A percentile compares a stretch with the other conserved stretches of the same genome.
These are phyloP conservation scores for Arabidopsis suecica DNA, from an alignment of 345 rosid genomes.

Conservation along the genomic window DNA sequence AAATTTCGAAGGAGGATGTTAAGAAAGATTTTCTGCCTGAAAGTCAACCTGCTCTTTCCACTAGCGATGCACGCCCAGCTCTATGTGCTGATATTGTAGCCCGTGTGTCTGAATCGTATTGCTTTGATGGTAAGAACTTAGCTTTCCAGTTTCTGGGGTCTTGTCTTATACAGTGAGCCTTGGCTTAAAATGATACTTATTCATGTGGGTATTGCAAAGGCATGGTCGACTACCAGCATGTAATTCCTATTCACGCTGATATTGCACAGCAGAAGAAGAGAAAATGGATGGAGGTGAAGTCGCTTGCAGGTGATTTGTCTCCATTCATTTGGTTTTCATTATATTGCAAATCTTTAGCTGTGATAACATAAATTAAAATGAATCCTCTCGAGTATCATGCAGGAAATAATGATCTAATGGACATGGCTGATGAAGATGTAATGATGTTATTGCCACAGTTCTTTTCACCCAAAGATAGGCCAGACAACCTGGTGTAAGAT, in stretches of 20 bases:
- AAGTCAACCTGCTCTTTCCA: slow-evolving; percentile 35
- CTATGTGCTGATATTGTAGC: slow-evolving; percentile 77
- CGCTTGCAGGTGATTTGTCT: slow-evolving; percentile 53
- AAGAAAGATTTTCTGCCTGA: slow-evolving; percentile 37
- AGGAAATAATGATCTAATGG: slow-evolving; percentile 65
- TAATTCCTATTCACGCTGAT: slow-evolving; percentile 82
- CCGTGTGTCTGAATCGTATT: slow-evolving; percentile 69
- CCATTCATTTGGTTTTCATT: slow-evolving; percentile 11
- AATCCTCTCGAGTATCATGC: slow-evolving; percentile 13
- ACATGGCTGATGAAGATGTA: slow-evolving; percentile 73
- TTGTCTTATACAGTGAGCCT: background rate
- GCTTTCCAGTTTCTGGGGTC: background rate
- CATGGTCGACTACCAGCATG: slow-evolving; percentile 97
- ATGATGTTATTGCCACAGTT: slow-evolving; percentile 81
- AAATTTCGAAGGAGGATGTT: slow-evolving; percentile 55
- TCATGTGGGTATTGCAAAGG: slow-evolving; percentile 51
- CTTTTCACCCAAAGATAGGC: slow-evolving; percentile 77
- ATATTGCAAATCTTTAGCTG: slow-evolving; percentile 2
- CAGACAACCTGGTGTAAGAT: slow-evolving; percentile 76
- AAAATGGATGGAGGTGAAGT: slow-evolving; percentile 63
- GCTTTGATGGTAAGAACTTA: slow-evolving; percentile 66
- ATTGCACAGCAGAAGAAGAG: slow-evolving; percentile 69
- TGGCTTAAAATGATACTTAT: background rate
- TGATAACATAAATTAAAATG: background rate
- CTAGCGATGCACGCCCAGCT: slow-evolving; percentile 34